Percentiles rank a stretch among this genome's conserved stretches.
These are phyloP conservation scores for Pigoraptor vietnamica DNA, from an alignment of 78 protist genomes.

Conservation along the genomic window DNA sequence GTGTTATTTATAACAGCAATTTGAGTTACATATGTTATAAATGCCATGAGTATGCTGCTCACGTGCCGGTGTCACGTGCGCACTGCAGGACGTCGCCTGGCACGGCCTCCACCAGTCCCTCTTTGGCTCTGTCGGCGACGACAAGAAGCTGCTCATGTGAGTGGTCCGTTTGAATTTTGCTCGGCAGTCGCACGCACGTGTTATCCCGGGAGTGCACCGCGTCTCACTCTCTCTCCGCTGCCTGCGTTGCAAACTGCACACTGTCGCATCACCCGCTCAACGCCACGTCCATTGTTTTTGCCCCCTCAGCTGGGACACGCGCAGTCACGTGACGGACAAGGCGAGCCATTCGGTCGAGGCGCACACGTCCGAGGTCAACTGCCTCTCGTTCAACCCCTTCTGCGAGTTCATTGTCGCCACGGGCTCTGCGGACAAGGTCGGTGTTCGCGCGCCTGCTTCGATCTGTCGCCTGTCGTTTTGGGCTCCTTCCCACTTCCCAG, in stretches of 20 bases:
- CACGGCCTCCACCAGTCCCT: constrained; percentile 47
- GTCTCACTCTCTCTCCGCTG: too few species aligned
- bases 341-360: constrained; percentile 31
- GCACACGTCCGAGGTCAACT: constrained; percentile 78
- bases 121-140: constrained; percentile 90
- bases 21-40: too few species aligned
- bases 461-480: neutral
- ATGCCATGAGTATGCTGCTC: too few species aligned
- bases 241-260: too few species aligned
- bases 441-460: neutral
- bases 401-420: constrained; percentile 76
- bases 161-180: too few species aligned
- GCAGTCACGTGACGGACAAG: neutral
- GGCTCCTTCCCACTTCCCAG: neutral
- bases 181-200: too few species aligned
- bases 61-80: too few species aligned
- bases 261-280: too few species aligned
- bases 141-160: constrained; percentile 50
- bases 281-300: too few species aligned
- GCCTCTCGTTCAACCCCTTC: constrained; percentile 83
- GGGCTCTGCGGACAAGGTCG: constrained; percentile 78
- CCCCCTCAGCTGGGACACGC: constrained; percentile 57
- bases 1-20: too few species aligned
- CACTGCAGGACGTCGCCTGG: constrained; percentile 87
- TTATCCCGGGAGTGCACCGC: too few species aligned